Evolutionary conservation across 148 eudicot species (phyloP).

Genomic region (Vaccinium vitisidaea): DNA sequence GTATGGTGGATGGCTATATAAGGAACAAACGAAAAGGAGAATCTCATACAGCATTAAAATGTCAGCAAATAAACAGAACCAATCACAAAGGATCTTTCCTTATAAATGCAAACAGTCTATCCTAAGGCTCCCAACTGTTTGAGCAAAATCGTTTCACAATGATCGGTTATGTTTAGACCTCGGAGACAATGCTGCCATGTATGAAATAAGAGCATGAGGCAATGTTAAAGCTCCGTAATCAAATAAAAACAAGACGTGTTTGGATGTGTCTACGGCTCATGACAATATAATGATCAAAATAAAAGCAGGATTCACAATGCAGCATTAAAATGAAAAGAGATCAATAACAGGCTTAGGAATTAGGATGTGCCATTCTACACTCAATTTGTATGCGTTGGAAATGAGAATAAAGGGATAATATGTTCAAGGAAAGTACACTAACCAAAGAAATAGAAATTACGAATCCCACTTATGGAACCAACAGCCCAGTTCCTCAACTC

Average conservation of each 20-base stretch:
- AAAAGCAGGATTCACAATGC: not conserved
- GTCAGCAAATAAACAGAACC: not conserved
- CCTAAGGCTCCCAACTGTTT: not conserved
- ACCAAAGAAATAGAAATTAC: constrained; percentile 44
- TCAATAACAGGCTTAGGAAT: not conserved
- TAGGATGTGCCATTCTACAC: not conserved
- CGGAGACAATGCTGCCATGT: no score
- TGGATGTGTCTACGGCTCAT: not conserved
- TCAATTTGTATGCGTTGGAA: not conserved
- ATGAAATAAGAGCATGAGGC: not conserved
- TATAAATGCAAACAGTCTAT: not conserved
- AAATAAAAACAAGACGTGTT: not conserved
- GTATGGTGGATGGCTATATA: not conserved
- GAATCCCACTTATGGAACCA: constrained; percentile 46
- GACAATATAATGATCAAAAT: not conserved
- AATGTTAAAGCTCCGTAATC: not conserved
- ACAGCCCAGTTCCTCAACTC: constrained; percentile 46
- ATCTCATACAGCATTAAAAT: not conserved
- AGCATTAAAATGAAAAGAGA: constrained; percentile 3
- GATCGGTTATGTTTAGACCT: not conserved
- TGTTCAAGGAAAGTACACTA: constrained; percentile 12
- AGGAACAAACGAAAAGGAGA: not conserved
- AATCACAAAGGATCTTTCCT: not conserved
- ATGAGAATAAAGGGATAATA: not conserved
- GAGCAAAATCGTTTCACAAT: not conserved